Percentiles rank a stretch among this genome's conserved stretches.
phyloP scores from a whole-genome alignment of 805 yeast species.

The Myxozyma udenii region DNA sequence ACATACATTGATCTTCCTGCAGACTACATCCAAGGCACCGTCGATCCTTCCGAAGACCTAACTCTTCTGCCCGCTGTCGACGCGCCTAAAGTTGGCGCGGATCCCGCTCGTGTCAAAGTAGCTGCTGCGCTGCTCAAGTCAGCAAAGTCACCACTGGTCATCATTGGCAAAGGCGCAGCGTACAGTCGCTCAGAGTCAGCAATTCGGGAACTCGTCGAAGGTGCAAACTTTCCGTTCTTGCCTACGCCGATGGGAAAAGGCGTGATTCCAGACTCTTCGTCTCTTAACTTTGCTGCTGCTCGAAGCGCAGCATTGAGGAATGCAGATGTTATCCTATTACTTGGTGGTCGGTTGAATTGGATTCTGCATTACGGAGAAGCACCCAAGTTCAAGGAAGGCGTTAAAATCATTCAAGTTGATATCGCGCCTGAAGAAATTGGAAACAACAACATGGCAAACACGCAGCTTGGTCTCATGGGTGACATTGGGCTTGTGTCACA shows the following conservation, averaged over 20 bases:
- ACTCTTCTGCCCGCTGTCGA: constrained; percentile 4
- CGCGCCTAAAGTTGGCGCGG: constrained; percentile 43
- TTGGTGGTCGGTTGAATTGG: constrained; percentile 74
- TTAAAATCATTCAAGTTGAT: constrained; percentile 58
- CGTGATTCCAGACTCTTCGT: constrained; percentile 50
- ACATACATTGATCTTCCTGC: constrained; percentile 67
- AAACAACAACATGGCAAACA: constrained; percentile 40
- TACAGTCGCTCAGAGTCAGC: constrained; percentile 44
- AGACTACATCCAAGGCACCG: constrained; percentile 47
- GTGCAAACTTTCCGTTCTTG: constrained; percentile 52
- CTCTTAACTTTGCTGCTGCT: constrained; percentile 57
- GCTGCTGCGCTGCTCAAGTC: constrained; percentile 40
- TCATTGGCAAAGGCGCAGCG: constrained; percentile 68
- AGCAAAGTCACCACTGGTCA: constrained; percentile 51
- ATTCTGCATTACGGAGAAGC: constrained; percentile 63
- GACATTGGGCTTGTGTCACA: constrained; percentile 47
- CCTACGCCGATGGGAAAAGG: constrained; percentile 85
- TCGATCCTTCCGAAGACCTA: neutral
- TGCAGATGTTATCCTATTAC: constrained; percentile 57
- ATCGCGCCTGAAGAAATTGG: constrained; percentile 54
- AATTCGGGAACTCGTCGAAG: constrained; percentile 44
- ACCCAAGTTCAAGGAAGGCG: constrained; percentile 50
- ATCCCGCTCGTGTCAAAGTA: constrained; percentile 37
- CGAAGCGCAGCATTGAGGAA: constrained; percentile 55
- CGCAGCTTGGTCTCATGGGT: constrained; percentile 52